phyloP scores from a whole-genome alignment of 805 yeast species.

The Suhomyces pyralidae region DNA sequence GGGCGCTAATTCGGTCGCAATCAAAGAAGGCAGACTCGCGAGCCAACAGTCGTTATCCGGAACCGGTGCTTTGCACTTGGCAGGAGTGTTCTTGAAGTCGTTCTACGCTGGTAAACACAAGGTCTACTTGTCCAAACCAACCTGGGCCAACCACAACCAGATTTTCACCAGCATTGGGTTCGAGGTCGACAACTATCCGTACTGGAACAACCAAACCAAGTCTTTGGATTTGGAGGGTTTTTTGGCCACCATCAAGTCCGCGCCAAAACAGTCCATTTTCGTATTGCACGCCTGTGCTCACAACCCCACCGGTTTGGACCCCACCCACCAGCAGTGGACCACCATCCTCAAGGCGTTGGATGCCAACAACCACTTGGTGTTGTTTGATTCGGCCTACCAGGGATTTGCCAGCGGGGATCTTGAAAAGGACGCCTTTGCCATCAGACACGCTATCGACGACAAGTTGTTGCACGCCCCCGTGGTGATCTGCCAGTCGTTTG shows the following conservation, averaged over 20 bases:
- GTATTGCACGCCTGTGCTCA: constrained; percentile 95
- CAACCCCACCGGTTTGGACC: constrained; percentile 97
- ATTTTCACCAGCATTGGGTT: constrained; percentile 74
- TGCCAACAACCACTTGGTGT: constrained; percentile 63
- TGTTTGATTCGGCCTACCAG: constrained; percentile 95
- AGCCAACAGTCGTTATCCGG: constrained; percentile 81
- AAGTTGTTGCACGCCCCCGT: constrained; percentile 45
- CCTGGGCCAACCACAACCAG: constrained; percentile 97
- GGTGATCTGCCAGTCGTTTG: constrained; percentile 89
- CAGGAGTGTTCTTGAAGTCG: constrained; percentile 63
- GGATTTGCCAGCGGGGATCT: constrained; percentile 93
- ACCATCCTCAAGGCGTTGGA: constrained; percentile 61
- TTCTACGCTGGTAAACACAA: constrained; percentile 44
- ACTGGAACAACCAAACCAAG: constrained; percentile 76
- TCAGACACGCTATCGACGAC: constrained; percentile 55
- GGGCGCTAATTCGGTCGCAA: constrained; percentile 56
- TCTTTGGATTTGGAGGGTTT: constrained; percentile 70
- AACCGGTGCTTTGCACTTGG: constrained; percentile 88
- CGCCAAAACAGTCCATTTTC: constrained; percentile 75
- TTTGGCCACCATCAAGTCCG: constrained; percentile 55
- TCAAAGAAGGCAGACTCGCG: constrained; percentile 47
- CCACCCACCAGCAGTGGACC: constrained; percentile 78
- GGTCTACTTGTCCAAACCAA: constrained; percentile 79
- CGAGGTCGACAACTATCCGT: constrained; percentile 68
- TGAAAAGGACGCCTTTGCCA: constrained; percentile 80